Percentiles rank a stretch among this genome's conserved stretches.
Conservation (phyloP, 768 basidiomycete genomes). For the Mycena olivaceomarginata region DNA sequence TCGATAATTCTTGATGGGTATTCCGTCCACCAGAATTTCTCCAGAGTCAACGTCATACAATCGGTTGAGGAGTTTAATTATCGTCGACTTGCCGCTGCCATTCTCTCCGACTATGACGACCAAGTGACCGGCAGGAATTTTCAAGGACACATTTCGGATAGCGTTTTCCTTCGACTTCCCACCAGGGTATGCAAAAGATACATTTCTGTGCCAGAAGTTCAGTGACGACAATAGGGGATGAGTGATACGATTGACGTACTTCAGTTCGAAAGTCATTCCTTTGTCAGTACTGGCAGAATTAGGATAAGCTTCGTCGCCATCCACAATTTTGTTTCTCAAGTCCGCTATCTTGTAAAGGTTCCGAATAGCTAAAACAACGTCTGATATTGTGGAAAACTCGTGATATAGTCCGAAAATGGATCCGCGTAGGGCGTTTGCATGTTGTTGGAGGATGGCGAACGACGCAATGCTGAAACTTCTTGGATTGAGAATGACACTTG, state of each 20-base stretch:
- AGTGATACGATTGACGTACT: neutral
- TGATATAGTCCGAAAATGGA: conserved; percentile 41
- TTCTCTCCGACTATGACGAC: conserved; percentile 59
- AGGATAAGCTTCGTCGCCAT: conserved; percentile 50
- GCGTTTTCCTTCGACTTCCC: conserved; percentile 38
- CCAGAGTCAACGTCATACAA: conserved; percentile 54
- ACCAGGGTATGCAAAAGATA: conserved; percentile 59
- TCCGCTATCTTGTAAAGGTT: conserved; percentile 46
- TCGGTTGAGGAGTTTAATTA: conserved; percentile 57
- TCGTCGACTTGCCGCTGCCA: conserved; percentile 57
- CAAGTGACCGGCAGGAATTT: conserved; percentile 51
- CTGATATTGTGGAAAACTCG: neutral
- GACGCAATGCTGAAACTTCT: conserved; percentile 50
- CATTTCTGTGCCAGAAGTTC: conserved; percentile 50
- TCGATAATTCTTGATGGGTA: conserved; percentile 52
- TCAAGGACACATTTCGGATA: conserved; percentile 51
- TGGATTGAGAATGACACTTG: conserved; percentile 49
- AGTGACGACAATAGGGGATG: neutral
- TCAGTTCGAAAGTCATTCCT: conserved; percentile 38
- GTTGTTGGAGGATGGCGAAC: conserved; percentile 53
- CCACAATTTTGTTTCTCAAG: conserved; percentile 46
- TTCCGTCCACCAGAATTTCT: conserved; percentile 55
- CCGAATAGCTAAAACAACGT: conserved; percentile 37
- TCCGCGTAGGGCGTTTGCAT: conserved; percentile 43
- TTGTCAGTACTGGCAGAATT: conserved; percentile 25